Evolutionary conservation across 176 grass and related monocot genomes (phyloP).

Genomic region (Musa beccarii): DNA sequence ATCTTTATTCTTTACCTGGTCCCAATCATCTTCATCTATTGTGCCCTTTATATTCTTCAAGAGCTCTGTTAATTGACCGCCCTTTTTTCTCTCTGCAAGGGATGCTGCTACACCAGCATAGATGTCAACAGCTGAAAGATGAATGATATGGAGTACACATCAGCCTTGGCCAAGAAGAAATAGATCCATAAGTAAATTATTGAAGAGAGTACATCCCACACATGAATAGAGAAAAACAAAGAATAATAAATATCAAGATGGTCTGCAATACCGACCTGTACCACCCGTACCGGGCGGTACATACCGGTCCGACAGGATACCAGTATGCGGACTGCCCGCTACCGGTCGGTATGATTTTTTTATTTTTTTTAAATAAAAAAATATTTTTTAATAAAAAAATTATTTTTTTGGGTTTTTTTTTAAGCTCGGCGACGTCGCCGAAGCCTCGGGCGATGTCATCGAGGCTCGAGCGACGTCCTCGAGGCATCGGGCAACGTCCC

Average conservation of each 20-base stretch:
- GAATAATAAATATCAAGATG: neutral
- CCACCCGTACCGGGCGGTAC: too few relatives aligned
- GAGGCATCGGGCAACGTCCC: too few relatives aligned
- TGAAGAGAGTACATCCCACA: neutral
- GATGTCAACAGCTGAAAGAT: slow-evolving; percentile 79
- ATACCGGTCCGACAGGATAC: too few relatives aligned
- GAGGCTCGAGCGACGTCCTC: too few relatives aligned
- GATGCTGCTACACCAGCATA: slow-evolving; percentile 88
- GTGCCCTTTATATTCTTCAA: slow-evolving; percentile 97
- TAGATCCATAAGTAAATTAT: neutral
- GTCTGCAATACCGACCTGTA: too few relatives aligned
- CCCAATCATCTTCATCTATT: slow-evolving; percentile 87
- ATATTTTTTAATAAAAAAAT: too few relatives aligned
- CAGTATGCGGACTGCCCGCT: too few relatives aligned
- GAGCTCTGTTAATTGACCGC: slow-evolving; percentile 80
- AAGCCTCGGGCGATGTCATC: too few relatives aligned
- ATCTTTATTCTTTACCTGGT: slow-evolving; percentile 51
- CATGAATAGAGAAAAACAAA: neutral
- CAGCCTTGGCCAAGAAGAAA: neutral
- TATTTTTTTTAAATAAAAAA: too few relatives aligned
- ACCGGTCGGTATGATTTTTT: too few relatives aligned
- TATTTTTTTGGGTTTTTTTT: too few relatives aligned
- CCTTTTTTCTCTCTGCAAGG: slow-evolving; percentile 83
- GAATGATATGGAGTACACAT: neutral
- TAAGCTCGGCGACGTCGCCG: too few relatives aligned